These are phyloP conservation scores for Voacanga thouarsii DNA, from an alignment of 257 asterid species.

Conservation along the genomic window DNA sequence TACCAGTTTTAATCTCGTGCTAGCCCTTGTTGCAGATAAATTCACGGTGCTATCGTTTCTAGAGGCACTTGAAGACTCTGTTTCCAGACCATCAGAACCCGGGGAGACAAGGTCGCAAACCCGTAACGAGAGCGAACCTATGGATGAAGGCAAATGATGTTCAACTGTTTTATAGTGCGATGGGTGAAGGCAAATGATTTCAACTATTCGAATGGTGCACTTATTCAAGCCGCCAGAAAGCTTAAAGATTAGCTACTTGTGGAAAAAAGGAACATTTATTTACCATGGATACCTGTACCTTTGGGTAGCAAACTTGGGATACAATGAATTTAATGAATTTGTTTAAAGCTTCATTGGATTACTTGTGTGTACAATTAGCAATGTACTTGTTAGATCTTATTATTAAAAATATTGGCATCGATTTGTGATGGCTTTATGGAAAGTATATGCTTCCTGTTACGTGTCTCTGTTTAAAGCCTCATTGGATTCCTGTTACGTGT, in stretches of 20 bases:
- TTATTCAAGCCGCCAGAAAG: background rate
- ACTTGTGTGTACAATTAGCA: background rate
- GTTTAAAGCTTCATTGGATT: background rate
- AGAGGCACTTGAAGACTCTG: conserved; percentile 97
- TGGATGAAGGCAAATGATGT: conserved; percentile 77
- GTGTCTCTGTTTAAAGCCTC: no score
- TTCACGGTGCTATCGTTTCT: conserved; percentile 89
- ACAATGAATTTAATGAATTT: background rate
- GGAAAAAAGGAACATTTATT: background rate
- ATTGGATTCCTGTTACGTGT: no score
- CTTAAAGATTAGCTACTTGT: background rate
- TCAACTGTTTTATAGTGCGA: background rate
- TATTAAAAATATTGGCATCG: background rate
- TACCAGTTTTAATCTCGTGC: background rate
- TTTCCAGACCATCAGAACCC: conserved; percentile 39
- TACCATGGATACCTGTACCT: background rate
- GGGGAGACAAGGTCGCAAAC: conserved; percentile 49
- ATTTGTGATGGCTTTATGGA: background rate
- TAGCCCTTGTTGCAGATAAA: conserved; percentile 47
- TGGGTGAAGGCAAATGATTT: no score
- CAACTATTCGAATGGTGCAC: no score
- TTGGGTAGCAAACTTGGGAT: background rate
- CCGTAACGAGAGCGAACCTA: conserved; percentile 45
- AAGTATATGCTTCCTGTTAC: no score
- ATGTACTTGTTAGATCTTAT: background rate